A percentile compares a stretch with the other conserved stretches of the same genome.
Evolutionary conservation across 1,139 yeast genomes (phyloP).

Genomic region (Eremothecium coryli): DNA sequence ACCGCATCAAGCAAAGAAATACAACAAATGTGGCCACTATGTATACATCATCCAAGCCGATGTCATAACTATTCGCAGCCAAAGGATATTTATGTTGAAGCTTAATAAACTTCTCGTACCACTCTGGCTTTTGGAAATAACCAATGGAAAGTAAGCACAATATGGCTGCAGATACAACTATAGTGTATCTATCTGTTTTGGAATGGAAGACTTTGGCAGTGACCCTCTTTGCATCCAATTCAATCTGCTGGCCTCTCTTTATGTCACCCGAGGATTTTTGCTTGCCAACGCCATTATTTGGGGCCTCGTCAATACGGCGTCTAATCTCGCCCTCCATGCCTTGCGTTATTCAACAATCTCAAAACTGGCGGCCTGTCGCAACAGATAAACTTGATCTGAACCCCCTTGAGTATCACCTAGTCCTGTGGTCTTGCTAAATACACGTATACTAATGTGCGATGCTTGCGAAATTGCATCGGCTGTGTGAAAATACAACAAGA

Average conservation of each 20-base stretch:
- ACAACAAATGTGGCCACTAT: constrained; percentile 50
- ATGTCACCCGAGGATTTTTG: background rate
- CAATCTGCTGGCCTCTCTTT: background rate
- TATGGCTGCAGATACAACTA: constrained; percentile 6
- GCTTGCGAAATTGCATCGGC: no score
- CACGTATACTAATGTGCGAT: no score
- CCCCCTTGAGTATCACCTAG: no score
- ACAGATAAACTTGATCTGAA: no score
- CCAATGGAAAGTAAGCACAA: constrained; percentile 6
- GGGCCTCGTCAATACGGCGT: no score
- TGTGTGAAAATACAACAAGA: no score
- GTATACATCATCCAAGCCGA: constrained; percentile 49
- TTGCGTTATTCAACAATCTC: no score
- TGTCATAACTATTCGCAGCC: constrained; percentile 36
- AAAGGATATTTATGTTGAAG: constrained; percentile 39
- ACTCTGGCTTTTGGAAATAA: constrained; percentile 8
- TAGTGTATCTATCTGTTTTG: constrained; percentile 9
- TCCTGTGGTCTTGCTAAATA: no score
- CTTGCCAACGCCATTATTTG: no score
- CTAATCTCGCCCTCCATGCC: no score
- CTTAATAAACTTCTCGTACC: constrained; percentile 37
- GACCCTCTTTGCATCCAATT: constrained; percentile 1
- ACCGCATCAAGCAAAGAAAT: constrained; percentile 49
- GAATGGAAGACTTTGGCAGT: constrained; percentile 7
- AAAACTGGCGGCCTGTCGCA: no score